Evolutionary conservation across 164 flowering plant species (phyloP).

Genomic region (Santalum album): DNA sequence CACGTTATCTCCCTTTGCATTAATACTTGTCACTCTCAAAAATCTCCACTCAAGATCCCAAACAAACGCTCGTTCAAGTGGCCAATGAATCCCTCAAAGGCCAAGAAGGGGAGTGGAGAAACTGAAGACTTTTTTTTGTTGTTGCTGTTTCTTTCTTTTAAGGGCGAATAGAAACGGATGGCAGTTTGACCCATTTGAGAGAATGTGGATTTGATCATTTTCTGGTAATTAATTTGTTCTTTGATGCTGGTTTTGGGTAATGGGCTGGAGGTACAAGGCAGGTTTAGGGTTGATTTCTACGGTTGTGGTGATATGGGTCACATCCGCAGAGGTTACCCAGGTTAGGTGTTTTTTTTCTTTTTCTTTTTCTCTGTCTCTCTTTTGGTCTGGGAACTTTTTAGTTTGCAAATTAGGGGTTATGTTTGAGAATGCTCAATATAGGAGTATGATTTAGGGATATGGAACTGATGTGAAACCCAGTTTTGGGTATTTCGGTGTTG

Average conservation of each 20-base stretch:
- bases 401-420: background rate
- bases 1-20: background rate
- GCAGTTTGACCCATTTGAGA: background rate
- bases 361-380: background rate
- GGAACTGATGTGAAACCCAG: too few relatives aligned
- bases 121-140: too few relatives aligned
- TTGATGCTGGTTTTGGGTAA: constrained; percentile 10
- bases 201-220: background rate
- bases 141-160: too few relatives aligned
- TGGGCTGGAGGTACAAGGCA: constrained; percentile 60
- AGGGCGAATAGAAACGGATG: too few relatives aligned
- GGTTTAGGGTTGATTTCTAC: constrained; percentile 56
- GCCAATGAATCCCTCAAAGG: background rate
- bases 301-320: constrained; percentile 61
- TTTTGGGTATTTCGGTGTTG: too few relatives aligned
- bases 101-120: background rate
- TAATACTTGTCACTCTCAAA: background rate
- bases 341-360: constrained; percentile 16
- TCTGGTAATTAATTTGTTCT: background rate
- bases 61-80: too few relatives aligned
- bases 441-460: background rate
- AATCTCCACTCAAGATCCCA: too few relatives aligned
- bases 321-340: constrained; percentile 76
- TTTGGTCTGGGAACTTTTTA: background rate
- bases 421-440: background rate